Base-by-base conservation (phyloP, 768 basidiomycete species). In the Auriscalpium microsporum region DNA sequence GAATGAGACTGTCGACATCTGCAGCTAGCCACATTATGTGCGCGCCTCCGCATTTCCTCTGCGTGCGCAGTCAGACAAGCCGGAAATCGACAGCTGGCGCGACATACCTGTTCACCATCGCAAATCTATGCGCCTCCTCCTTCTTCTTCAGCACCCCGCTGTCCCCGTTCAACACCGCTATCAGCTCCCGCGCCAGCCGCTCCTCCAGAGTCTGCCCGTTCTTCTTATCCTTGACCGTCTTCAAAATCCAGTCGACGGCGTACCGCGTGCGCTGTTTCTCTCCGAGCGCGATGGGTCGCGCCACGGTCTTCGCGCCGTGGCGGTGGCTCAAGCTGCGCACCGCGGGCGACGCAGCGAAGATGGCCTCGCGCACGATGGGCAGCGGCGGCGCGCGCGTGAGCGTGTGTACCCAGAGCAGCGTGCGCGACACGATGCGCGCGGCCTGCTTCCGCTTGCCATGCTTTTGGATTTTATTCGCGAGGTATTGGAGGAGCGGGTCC, bases 301-400 rank as follows among this genome's bases (percentile, higher is more conserved):
- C 69, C 10, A 83, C 67, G n/a, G 72, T 76, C 70, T 93, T 93
- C 16, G 83, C 79, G 2, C 81, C 81, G 48, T 75, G 74, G 52
- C 80, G 80, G 60, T 82, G 77, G 33, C 77, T 80, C 56, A 81
- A 65, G 48, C 73, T 74, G 23, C 82, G 77, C 28, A 94, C 82
- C 1, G 83, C 80, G 1, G 94, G 94, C 4, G 89, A 77, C 2
- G 82, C 84, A 2, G 76, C 65, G 21, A 78, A 64, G 50, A 96
- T 71, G 0, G 93, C 94, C 63, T 83, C 69, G 40, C 84, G 82
- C 4, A 96, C 72, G 59, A 95, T 80, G 16, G 89, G 89, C 36
- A 92, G 73, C 0, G 93, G 87, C n/a, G 84, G 82, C 8, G 82
- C 79, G 53, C 84, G 78, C 14, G 91, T 94, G 56, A 86, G 73